A percentile compares a stretch with the other conserved stretches of the same genome.
Evolutionary conservation across 257 asterid species (phyloP).

Genomic region (Salvia hispanica): DNA sequence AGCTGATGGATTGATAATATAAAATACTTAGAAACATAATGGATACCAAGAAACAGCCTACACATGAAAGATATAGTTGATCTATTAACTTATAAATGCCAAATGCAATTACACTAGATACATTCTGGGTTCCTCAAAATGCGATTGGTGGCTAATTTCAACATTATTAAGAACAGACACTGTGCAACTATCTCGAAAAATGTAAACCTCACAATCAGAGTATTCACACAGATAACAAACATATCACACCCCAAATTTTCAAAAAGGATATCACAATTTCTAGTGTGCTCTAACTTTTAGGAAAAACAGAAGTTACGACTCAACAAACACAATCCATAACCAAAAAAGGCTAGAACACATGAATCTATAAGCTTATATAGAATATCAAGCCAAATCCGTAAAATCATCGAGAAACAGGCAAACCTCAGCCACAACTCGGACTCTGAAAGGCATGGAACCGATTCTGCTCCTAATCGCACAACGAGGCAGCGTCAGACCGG

Average conservation of each 20-base stretch:
- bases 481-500: slow-evolving; percentile 44
- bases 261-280: background rate
- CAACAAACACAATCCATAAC: slow-evolving; percentile 2
- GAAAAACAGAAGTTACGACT: background rate
- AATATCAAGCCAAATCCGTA: background rate
- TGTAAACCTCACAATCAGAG: background rate
- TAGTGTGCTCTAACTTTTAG: background rate
- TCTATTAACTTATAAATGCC: background rate
- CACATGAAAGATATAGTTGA: background rate
- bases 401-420: background rate
- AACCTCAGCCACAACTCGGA: slow-evolving; percentile 79
- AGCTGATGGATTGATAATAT: background rate
- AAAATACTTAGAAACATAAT: no score
- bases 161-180: background rate
- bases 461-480: slow-evolving; percentile 33
- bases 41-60: background rate
- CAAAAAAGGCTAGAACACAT: background rate
- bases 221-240: background rate
- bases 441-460: slow-evolving; percentile 34
- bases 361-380: background rate
- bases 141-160: background rate
- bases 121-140: slow-evolving; percentile 16
- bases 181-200: background rate
- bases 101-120: background rate
- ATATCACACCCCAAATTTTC: background rate